These are phyloP conservation scores for Cornus controversa DNA, from an alignment of 148 eudicot genomes.

Conservation along the genomic window DNA sequence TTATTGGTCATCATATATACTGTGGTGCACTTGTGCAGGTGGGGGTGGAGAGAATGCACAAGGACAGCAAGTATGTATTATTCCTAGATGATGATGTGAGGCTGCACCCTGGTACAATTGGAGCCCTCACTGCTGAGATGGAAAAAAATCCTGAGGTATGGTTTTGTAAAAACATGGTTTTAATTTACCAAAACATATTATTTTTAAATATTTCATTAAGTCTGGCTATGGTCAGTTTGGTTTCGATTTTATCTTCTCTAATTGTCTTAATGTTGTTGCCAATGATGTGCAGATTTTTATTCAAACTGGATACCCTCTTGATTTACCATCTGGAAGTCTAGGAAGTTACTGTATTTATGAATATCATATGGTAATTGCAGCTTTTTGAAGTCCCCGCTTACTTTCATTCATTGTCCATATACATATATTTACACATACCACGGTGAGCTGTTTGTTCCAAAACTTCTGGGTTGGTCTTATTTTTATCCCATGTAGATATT, in stretches of 20 bases:
- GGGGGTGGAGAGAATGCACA: slow-evolving; percentile 94
- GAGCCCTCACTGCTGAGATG: slow-evolving; percentile 96
- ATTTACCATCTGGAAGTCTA: slow-evolving; percentile 96
- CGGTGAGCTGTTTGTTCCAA: background rate
- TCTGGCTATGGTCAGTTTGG: background rate
- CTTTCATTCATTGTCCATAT: background rate
- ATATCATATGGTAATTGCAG: slow-evolving; percentile 77
- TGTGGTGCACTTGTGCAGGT: slow-evolving; percentile 40
- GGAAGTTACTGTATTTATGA: slow-evolving; percentile 98
- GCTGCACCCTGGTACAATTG: slow-evolving; percentile 95
- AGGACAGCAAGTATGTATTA: slow-evolving; percentile 91
- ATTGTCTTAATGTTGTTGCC: slow-evolving; percentile 8
- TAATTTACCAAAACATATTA: background rate
- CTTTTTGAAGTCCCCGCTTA: background rate
- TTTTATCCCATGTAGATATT: background rate
- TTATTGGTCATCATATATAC: background rate
- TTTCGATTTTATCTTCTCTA: slow-evolving; percentile 5
- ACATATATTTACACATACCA: background rate
- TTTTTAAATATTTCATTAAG: background rate
- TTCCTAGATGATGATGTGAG: slow-evolving; percentile 98
- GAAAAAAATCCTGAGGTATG: slow-evolving; percentile 83
- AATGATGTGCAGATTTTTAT: slow-evolving; percentile 77
- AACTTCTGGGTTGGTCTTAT: background rate
- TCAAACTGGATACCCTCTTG: slow-evolving; percentile 98
- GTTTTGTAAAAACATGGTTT: slow-evolving; percentile 7